phyloP scores from a whole-genome alignment of 139 green algal species.

The Coelastrella sp. region DNA sequence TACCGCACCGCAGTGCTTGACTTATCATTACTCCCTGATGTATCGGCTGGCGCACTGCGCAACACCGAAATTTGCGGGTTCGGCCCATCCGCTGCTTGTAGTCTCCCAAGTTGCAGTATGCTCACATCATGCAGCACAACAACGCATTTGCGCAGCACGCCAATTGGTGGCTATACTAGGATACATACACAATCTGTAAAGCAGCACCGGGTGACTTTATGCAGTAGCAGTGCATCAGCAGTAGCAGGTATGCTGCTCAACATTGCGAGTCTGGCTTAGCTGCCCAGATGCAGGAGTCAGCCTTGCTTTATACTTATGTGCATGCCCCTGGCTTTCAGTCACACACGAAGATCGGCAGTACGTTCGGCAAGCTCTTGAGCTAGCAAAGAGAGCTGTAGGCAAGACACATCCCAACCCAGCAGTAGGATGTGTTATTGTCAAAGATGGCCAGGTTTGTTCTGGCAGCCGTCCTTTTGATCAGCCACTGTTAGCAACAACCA shows the following conservation, averaged over 20 bases:
- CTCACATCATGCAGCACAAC: not conserved
- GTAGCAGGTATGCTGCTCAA: not conserved
- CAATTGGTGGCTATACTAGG: not conserved
- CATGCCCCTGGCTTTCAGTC: not conserved
- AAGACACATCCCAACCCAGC: constrained; percentile 96
- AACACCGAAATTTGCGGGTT: too few relatives aligned
- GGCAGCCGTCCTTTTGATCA: not conserved
- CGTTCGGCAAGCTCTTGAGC: constrained; percentile 89
- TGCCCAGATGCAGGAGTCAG: too few relatives aligned
- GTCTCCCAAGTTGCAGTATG: not conserved
- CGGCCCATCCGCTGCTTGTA: too few relatives aligned
- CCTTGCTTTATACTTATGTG: too few relatives aligned
- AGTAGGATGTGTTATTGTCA: constrained; percentile 96
- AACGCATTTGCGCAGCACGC: not conserved
- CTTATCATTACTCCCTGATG: not conserved
- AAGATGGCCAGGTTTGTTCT: constrained; percentile 69
- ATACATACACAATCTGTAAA: not conserved
- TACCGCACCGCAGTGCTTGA: not conserved
- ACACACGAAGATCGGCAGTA: constrained; percentile 62
- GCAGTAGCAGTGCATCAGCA: not conserved
- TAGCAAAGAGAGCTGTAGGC: constrained; percentile 83
- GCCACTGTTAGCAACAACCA: too few relatives aligned
- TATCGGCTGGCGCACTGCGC: not conserved
- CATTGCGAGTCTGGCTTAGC: not conserved
- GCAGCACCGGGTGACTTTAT: not conserved